Conservation (phyloP, 2,329 filamentous ascomycete genomes). For the Fusarium odoratissimum region DNA sequence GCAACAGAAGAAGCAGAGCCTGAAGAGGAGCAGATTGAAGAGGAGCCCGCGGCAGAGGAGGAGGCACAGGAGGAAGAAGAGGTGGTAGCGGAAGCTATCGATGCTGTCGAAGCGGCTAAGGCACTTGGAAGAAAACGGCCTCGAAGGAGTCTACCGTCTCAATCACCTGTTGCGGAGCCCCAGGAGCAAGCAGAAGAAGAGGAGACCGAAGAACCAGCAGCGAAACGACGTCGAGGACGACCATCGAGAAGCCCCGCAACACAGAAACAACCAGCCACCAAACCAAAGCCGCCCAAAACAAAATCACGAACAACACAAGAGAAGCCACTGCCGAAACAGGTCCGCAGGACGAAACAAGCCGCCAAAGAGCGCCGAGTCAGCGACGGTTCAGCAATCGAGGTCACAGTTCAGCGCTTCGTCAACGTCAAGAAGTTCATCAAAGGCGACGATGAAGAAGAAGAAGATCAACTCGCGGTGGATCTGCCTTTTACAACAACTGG, state of each 20-base stretch:
- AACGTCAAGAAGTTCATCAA: slow-evolving; percentile 59
- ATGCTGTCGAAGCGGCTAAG: slow-evolving; percentile 56
- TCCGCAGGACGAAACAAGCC: slow-evolving; percentile 36
- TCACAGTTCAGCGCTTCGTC: slow-evolving; percentile 70
- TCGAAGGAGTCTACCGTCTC: slow-evolving; percentile 51
- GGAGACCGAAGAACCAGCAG: slow-evolving; percentile 47
- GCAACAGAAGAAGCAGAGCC: slow-evolving; percentile 1
- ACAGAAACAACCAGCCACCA: slow-evolving; percentile 54
- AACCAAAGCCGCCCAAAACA: slow-evolving; percentile 33
- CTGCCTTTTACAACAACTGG: slow-evolving; percentile 67
- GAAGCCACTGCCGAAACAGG: slow-evolving; percentile 38
- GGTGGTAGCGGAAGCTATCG: slow-evolving; percentile 56
- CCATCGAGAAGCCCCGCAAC: slow-evolving; percentile 55
- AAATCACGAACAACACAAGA: slow-evolving; percentile 36
- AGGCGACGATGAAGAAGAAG: slow-evolving; percentile 53
- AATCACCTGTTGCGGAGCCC: slow-evolving; percentile 57
- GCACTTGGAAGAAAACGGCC: slow-evolving; percentile 57
- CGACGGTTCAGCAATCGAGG: slow-evolving; percentile 56
- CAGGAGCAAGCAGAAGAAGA: slow-evolving; percentile 45
- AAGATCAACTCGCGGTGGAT: slow-evolving; percentile 59
- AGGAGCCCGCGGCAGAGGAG: slow-evolving; percentile 40
- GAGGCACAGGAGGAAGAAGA: slow-evolving; percentile 39
- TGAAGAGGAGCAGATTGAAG: slow-evolving; percentile 13
- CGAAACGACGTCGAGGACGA: slow-evolving; percentile 54
- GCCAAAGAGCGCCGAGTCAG: slow-evolving; percentile 38